Percentiles rank a stretch among this genome's conserved stretches.
Conservation (phyloP, 441 rosid genomes). For the Adansonia rubrostipa region DNA sequence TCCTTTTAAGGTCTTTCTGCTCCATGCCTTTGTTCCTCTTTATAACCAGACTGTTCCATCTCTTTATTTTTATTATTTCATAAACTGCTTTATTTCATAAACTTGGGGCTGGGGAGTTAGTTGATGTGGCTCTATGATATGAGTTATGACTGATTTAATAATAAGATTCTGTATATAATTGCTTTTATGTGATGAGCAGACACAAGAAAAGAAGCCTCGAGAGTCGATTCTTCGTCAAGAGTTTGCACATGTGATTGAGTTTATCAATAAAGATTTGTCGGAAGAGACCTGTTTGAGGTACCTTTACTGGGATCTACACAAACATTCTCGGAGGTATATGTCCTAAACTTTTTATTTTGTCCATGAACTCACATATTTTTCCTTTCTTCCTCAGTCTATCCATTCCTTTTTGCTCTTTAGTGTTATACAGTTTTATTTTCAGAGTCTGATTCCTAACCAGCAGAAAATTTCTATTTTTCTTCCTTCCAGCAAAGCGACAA, state of each 20-base stretch:
- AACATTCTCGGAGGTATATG: constrained; percentile 74
- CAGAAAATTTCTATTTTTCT: constrained; percentile 20
- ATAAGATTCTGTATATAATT: constrained; percentile 14
- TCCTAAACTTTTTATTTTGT: constrained; percentile 15
- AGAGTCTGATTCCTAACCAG: background rate
- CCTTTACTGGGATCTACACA: constrained; percentile 92
- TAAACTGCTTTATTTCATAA: constrained; percentile 20
- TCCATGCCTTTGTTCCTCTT: background rate
- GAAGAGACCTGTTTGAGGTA: constrained; percentile 80
- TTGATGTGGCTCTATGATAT: constrained; percentile 6
- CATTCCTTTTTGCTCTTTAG: constrained; percentile 20
- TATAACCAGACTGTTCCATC: constrained; percentile 12
- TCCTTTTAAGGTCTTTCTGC: constrained; percentile 10
- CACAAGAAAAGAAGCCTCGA: constrained; percentile 94
- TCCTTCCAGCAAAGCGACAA: constrained; percentile 72
- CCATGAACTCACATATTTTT: background rate
- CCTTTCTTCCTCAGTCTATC: background rate
- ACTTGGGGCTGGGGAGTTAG: background rate
- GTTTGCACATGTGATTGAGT: constrained; percentile 92
- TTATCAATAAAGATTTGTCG: constrained; percentile 78
- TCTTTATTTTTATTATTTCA: constrained; percentile 5
- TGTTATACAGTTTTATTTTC: background rate
- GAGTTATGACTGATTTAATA: constrained; percentile 15
- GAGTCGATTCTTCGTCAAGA: constrained; percentile 91
- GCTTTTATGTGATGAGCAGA: constrained; percentile 49